These are phyloP conservation scores for Botrytis galanthina DNA, from an alignment of 2,329 filamentous ascomycete species.

Conservation along the genomic window DNA sequence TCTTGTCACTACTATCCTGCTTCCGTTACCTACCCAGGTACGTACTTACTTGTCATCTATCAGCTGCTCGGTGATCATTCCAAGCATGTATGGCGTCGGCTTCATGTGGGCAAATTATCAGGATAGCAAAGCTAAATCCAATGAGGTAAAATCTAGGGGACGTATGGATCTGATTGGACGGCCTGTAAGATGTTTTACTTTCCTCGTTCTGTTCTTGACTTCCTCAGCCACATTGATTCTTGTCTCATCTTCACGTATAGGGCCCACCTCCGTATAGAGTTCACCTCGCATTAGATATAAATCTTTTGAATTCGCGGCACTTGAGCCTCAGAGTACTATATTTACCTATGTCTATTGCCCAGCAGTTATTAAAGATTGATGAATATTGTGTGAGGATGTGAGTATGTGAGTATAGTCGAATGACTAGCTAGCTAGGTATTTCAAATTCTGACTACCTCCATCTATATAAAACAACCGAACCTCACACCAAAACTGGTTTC, in stretches of 20 bases:
- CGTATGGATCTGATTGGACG: neutral
- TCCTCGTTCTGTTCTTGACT: neutral
- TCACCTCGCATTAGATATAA: neutral
- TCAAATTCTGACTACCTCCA: neutral
- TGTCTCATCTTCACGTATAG: neutral
- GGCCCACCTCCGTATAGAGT: neutral
- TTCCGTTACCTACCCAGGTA: neutral
- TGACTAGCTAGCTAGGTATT: neutral
- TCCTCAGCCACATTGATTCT: constrained; percentile 1
- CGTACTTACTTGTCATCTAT: neutral
- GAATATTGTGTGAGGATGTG: neutral
- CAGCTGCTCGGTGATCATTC: constrained; percentile 3
- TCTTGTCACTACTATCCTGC: no score
- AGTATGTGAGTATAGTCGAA: neutral
- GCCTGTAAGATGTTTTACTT: neutral
- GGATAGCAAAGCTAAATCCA: neutral
- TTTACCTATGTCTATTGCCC: neutral
- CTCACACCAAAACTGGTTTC: neutral
- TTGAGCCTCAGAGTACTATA: neutral
- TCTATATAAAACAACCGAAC: neutral
- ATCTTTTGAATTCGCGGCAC: neutral
- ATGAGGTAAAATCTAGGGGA: neutral
- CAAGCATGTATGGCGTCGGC: neutral
- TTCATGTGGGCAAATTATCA: neutral
- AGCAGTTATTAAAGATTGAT: neutral